Evolutionary conservation across 2,329 filamentous ascomycete species (phyloP).

Genomic region (Botryotinia calthae): DNA sequence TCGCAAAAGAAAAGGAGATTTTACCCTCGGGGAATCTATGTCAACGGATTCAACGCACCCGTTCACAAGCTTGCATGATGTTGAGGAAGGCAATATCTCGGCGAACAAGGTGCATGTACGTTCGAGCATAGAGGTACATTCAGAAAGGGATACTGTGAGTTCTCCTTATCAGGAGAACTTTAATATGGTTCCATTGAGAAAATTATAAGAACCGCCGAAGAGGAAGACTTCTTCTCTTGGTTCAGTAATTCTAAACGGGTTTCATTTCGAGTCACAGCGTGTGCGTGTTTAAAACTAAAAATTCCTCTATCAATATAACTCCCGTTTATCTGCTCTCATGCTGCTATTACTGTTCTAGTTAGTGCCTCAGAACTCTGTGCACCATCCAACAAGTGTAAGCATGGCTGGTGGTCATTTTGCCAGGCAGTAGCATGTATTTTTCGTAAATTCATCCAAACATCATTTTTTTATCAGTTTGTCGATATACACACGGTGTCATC

Average conservation of each 20-base stretch:
- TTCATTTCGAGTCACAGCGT: not conserved
- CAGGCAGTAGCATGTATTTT: not conserved
- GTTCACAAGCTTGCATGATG: not conserved
- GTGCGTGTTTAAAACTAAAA: not conserved
- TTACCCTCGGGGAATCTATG: not conserved
- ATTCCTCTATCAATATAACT: not conserved
- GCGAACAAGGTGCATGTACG: not conserved
- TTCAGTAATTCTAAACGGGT: not conserved
- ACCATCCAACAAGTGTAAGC: not conserved
- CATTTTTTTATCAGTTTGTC: not conserved
- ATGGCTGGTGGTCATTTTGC: not conserved
- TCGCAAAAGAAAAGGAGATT: not conserved
- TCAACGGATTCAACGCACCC: not conserved
- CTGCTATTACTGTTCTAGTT: not conserved
- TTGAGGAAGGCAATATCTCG: not conserved
- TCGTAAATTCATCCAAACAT: not conserved
- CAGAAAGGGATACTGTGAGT: not conserved
- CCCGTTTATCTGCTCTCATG: not conserved
- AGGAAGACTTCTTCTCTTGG: not conserved
- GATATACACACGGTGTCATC: not conserved
- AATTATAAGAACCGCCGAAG: not conserved
- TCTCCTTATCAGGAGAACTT: not conserved
- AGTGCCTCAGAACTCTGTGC: not conserved
- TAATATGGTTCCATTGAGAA: not conserved
- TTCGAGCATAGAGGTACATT: not conserved